Evolutionary conservation across 768 basidiomycete genomes (phyloP).

Genomic region (Naganishia antarctica): DNA sequence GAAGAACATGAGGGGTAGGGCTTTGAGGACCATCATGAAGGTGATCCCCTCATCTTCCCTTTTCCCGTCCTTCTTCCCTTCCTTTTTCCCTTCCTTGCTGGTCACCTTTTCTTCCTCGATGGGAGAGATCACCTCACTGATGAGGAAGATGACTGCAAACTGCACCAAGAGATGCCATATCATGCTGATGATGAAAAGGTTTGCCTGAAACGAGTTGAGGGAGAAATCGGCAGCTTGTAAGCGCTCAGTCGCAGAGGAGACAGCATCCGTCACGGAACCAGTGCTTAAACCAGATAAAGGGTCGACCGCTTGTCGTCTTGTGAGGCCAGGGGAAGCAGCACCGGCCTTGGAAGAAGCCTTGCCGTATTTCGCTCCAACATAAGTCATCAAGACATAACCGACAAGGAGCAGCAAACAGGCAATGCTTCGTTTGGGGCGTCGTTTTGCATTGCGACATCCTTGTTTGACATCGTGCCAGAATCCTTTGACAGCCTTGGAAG

Average conservation of each 20-base stretch:
- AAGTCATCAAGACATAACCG: background rate
- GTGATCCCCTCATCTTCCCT: background rate
- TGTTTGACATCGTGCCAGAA: background rate
- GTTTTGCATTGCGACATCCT: background rate
- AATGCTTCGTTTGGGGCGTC: background rate
- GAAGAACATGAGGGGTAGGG: background rate
- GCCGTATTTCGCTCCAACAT: background rate
- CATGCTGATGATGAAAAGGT: background rate
- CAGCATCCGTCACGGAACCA: background rate
- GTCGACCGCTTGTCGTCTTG: no score
- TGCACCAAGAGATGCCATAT: background rate
- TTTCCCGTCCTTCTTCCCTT: no score
- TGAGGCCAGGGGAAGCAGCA: background rate
- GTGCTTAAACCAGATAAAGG: background rate
- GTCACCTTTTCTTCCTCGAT: background rate
- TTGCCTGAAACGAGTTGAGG: background rate
- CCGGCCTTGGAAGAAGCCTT: background rate
- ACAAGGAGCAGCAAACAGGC: background rate
- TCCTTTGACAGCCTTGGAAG: background rate
- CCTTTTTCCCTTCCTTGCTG: background rate
- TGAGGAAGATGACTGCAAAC: background rate
- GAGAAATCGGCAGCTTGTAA: background rate
- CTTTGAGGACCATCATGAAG: background rate
- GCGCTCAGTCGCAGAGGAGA: constrained; percentile 6
- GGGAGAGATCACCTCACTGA: background rate